Percentiles rank a stretch among this genome's conserved stretches.
Conservation (phyloP, 371 early-diverging fungal species). For the Vairimorpha necatrix region DNA sequence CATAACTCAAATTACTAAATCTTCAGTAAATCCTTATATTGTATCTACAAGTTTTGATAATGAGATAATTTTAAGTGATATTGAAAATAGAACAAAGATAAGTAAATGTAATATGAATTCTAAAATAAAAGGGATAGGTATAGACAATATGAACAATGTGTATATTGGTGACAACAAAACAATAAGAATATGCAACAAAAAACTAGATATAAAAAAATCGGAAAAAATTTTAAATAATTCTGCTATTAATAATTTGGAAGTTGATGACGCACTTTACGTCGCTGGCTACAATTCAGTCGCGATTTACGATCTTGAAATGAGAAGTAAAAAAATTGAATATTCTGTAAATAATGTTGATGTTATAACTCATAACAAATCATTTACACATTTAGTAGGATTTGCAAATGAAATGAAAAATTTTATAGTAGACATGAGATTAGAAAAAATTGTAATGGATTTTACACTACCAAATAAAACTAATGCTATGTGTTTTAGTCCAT, state of each 20-base stretch:
- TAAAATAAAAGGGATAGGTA: conserved; percentile 36
- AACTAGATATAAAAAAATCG: not conserved
- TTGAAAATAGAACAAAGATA: conserved; percentile 17
- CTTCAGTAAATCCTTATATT: conserved; percentile 68
- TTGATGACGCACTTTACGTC: conserved; percentile 25
- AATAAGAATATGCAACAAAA: no score
- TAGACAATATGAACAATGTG: conserved; percentile 13
- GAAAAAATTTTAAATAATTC: conserved; percentile 10
- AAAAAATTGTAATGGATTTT: conserved; percentile 30
- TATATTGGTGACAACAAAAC: conserved; percentile 28
- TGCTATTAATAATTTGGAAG: conserved; percentile 16
- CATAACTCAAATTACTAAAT: conserved; percentile 83
- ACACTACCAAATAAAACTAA: conserved; percentile 43
- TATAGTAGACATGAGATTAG: conserved; percentile 57
- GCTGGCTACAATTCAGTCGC: conserved; percentile 3
- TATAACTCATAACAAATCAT: conserved; percentile 18
- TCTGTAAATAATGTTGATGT: conserved; percentile 3
- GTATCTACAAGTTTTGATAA: conserved; percentile 50
- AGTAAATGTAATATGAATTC: not conserved
- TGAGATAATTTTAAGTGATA: conserved; percentile 43
- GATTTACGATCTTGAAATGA: conserved; percentile 49
- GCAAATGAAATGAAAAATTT: conserved; percentile 33
- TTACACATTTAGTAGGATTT: conserved; percentile 42
- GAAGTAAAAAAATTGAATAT: conserved; percentile 8
- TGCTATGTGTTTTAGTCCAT: conserved; percentile 54